A percentile compares a stretch with the other conserved stretches of the same genome.
Conservation (phyloP, 2,329 filamentous ascomycete species). For the Penicillium fuscoglaucum region DNA sequence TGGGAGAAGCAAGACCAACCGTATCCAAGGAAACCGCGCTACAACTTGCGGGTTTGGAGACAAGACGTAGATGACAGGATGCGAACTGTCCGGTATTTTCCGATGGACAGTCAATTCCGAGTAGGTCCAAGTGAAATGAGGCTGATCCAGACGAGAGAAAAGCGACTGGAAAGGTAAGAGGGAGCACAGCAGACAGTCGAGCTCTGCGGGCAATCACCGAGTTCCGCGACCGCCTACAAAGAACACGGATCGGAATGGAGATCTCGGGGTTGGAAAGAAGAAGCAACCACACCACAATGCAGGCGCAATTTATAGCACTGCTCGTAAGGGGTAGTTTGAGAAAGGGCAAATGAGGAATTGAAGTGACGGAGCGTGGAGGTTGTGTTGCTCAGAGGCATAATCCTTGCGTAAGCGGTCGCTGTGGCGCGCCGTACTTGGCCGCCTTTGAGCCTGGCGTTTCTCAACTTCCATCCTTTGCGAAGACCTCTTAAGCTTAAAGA, state of each 20-base stretch:
- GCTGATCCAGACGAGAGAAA: background rate
- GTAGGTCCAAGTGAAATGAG: background rate
- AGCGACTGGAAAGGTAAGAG: background rate
- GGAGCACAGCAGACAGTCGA: slow-evolving; percentile 8
- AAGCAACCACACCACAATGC: background rate
- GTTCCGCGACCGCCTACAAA: slow-evolving; percentile 11
- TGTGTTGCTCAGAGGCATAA: slow-evolving; percentile 8
- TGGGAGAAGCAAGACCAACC: background rate
- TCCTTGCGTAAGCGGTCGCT: slow-evolving; percentile 4
- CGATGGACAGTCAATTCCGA: background rate
- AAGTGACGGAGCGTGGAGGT: background rate
- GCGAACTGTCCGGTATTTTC: background rate
- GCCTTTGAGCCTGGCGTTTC: background rate
- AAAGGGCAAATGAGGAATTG: background rate
- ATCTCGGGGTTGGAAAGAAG: background rate
- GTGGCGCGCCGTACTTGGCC: background rate
- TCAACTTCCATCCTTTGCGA: background rate
- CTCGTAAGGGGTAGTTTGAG: background rate
- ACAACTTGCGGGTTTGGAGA: background rate
- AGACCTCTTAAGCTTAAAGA: background rate
- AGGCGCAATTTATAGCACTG: background rate
- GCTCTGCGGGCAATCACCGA: slow-evolving; percentile 18
- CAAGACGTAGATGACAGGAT: background rate
- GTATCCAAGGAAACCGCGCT: slow-evolving; percentile 5
- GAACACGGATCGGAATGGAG: background rate